Evolutionary conservation across 352 stramenopile species (phyloP).

Genomic region (Lagenidium sp.): DNA sequence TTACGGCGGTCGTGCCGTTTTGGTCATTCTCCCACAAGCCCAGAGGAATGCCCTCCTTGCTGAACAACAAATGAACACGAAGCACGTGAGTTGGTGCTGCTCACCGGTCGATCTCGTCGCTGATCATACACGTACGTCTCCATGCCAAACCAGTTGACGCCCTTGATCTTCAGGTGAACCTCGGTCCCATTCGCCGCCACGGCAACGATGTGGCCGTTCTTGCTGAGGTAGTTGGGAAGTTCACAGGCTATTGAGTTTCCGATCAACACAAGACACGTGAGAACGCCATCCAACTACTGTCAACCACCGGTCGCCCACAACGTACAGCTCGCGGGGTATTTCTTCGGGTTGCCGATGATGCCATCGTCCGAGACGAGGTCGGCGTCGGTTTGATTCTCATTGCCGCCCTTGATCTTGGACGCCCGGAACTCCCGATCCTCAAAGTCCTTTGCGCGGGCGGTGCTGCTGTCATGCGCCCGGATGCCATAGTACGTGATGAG

Average conservation of each 20-base stretch:
- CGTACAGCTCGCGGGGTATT: slow-evolving; percentile 22
- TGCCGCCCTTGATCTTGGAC: slow-evolving; percentile 14
- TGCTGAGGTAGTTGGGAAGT: slow-evolving; percentile 51
- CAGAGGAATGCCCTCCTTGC: slow-evolving; percentile 37
- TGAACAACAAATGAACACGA: neutral
- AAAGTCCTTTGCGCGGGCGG: slow-evolving; percentile 2
- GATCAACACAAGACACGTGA: neutral
- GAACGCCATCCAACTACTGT: slow-evolving; percentile 1
- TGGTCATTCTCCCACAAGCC: slow-evolving; percentile 51
- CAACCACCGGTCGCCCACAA: neutral
- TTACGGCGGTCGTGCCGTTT: slow-evolving; percentile 44
- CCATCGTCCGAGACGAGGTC: slow-evolving; percentile 45
- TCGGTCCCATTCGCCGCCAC: slow-evolving; percentile 43
- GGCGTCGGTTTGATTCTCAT: slow-evolving; percentile 2
- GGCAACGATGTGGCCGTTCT: slow-evolving; percentile 41
- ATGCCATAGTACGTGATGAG: slow-evolving; percentile 11
- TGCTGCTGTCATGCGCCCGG: slow-evolving; percentile 1
- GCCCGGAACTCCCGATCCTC: slow-evolving; percentile 2
- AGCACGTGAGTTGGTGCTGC: neutral
- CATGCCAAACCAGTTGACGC: slow-evolving; percentile 55
- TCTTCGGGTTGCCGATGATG: slow-evolving; percentile 47
- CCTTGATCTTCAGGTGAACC: slow-evolving; percentile 37
- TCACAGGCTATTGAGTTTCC: slow-evolving; percentile 19
- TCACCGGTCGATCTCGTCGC: neutral
- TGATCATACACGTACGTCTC: slow-evolving; percentile 21